Conservation (phyloP, 257 asterid genomes). For the Parsonsia alboflavescens region DNA sequence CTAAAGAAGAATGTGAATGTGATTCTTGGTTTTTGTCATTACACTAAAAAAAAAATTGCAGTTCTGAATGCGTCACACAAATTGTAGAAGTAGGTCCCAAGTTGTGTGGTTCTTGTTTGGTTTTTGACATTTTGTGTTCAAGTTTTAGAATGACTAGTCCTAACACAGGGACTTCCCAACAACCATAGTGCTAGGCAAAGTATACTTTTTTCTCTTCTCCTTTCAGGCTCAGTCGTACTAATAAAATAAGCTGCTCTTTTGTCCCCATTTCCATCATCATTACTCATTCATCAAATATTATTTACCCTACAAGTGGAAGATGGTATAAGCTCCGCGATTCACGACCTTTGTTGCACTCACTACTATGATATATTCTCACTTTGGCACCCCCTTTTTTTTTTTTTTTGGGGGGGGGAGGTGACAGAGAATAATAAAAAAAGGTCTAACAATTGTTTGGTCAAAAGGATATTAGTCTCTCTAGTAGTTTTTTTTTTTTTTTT, state of each 20-base stretch:
- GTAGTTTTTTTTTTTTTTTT: too few relatives aligned
- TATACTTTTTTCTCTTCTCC: neutral
- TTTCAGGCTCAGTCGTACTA: neutral
- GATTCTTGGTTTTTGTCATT: constrained; percentile 6
- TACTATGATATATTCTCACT: neutral
- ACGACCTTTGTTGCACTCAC: neutral
- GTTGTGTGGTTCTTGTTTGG: constrained; percentile 6
- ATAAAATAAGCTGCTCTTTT: neutral
- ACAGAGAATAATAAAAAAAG: too few relatives aligned
- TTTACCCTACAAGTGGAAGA: neutral
- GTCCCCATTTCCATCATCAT: neutral
- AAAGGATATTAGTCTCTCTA: too few relatives aligned
- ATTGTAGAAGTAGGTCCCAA: constrained; percentile 9
- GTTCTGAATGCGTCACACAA: neutral
- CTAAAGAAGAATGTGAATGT: too few relatives aligned
- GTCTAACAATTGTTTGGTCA: too few relatives aligned
- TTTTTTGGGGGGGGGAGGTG: too few relatives aligned
- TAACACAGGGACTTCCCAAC: neutral
- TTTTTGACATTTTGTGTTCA: too few relatives aligned
- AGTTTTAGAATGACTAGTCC: constrained; percentile 4
- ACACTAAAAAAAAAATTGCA: neutral
- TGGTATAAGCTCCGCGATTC: neutral
- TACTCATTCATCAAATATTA: neutral
- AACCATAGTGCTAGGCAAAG: neutral
- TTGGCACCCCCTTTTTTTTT: neutral